Conservation (phyloP, 768 basidiomycete species). For the Rickenella mellea region DNA sequence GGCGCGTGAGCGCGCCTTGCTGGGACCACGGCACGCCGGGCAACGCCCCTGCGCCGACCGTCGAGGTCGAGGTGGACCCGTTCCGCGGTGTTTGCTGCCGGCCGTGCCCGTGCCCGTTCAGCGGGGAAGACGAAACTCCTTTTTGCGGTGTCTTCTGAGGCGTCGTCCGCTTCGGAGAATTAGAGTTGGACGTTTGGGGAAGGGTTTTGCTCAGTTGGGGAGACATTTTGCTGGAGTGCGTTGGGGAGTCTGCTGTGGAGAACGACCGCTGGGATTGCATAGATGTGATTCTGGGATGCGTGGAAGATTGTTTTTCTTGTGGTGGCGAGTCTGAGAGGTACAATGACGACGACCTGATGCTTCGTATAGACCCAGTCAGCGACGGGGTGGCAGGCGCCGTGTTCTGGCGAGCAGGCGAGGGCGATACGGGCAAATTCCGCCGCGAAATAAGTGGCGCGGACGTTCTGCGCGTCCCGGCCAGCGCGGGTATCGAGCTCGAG, state of each 20-base stretch:
- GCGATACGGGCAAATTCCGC: constrained; percentile 17
- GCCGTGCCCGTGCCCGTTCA: constrained; percentile 11
- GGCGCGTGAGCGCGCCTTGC: constrained; percentile 2
- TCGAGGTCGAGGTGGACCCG: constrained; percentile 7
- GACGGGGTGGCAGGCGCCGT: constrained; percentile 17
- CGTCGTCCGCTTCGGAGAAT: constrained; percentile 12
- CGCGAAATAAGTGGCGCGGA: constrained; percentile 18
- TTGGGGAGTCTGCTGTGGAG: constrained; percentile 17
- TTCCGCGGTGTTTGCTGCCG: constrained; percentile 15
- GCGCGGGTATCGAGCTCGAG: constrained; percentile 14
- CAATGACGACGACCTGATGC: constrained; percentile 14
- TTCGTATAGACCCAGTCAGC: constrained; percentile 15
- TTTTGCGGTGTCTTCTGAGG: constrained; percentile 10
- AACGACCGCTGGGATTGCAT: constrained; percentile 30
- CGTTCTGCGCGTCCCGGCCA: constrained; percentile 8
- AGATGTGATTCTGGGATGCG: too few relatives aligned
- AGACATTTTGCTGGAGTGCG: constrained; percentile 7
- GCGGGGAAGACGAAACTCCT: constrained; percentile 13
- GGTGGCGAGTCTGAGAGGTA: constrained; percentile 10
- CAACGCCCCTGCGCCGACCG: neutral
- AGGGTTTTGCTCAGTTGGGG: constrained; percentile 13
- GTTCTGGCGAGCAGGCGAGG: constrained; percentile 20
- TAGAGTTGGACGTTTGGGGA: constrained; percentile 14
- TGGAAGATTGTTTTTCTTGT: constrained; percentile 11
- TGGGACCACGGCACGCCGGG: constrained; percentile 9